Percentiles rank a stretch among this genome's conserved stretches.
These are phyloP conservation scores for Diaporthe humulicola DNA, from an alignment of 2,329 filamentous ascomycete species.

Conservation along the genomic window DNA sequence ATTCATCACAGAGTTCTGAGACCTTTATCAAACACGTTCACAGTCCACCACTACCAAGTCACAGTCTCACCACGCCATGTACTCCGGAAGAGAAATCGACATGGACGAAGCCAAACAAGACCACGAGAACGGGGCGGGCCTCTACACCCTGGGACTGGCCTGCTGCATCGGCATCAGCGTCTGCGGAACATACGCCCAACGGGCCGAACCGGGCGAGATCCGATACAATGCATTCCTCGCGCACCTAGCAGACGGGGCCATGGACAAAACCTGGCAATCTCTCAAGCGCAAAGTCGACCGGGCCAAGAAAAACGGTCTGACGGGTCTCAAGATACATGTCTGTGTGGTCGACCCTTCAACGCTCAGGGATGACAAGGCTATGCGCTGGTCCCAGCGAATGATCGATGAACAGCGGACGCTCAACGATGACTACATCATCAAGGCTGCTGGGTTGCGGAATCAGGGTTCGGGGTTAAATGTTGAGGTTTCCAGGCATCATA, in stretches of 20 bases:
- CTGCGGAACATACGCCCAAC: neutral
- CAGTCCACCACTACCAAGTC: neutral
- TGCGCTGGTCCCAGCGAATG: neutral
- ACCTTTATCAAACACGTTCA: no score
- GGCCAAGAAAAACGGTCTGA: neutral
- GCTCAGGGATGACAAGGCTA: neutral
- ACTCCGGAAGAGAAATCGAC: neutral
- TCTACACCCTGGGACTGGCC: neutral
- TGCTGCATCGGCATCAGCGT: slow-evolving; percentile 3
- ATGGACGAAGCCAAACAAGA: neutral
- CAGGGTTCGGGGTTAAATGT: neutral
- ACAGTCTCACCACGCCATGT: neutral
- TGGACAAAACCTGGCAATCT: neutral
- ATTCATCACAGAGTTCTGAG: neutral
- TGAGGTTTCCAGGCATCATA: neutral
- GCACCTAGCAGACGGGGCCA: neutral
- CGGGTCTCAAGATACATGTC: neutral
- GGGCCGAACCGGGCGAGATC: neutral
- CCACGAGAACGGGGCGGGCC: neutral
- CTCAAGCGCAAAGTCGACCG: neutral
- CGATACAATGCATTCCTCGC: neutral
- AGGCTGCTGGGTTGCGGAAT: neutral
- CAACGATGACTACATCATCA: neutral
- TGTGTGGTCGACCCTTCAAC: neutral
- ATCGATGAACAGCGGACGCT: neutral